These are phyloP conservation scores for Isatis tinctoria DNA, from an alignment of 345 rosid genomes.

Conservation along the genomic window DNA sequence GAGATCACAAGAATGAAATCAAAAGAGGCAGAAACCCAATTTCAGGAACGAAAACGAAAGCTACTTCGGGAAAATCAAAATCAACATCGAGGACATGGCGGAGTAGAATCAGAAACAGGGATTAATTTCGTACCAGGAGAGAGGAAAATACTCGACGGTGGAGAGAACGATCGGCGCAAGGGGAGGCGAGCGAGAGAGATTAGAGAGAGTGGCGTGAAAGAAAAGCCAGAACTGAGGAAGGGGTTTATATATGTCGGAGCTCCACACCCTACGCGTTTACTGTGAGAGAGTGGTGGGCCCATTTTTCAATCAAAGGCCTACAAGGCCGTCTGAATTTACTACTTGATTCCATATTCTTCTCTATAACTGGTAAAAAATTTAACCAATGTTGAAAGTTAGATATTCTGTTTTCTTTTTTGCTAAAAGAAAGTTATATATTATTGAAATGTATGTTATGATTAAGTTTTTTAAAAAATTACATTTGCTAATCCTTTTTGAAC, in stretches of 20 bases:
- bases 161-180: slow-evolving; percentile 4
- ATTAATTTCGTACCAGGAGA: slow-evolving; percentile 9
- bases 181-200: slow-evolving; percentile 13
- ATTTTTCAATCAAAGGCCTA: background rate
- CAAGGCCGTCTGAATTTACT: background rate
- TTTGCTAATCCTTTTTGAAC: too few relatives aligned
- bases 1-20: background rate
- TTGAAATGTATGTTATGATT: too few relatives aligned
- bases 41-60: background rate
- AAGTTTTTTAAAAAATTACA: too few relatives aligned
- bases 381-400: too few relatives aligned
- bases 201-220: slow-evolving; percentile 25
- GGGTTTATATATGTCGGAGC: background rate
- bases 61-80: background rate
- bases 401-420: too few relatives aligned
- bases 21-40: background rate
- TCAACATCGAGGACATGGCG: background rate
- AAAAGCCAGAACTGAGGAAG: slow-evolving; percentile 14
- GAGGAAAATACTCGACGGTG: background rate
- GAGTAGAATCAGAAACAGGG: background rate
- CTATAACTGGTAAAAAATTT: background rate
- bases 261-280: slow-evolving; percentile 13
- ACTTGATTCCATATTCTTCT: background rate
- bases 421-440: too few relatives aligned
- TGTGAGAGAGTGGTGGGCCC: background rate